Evolutionary conservation across 176 grass and related monocot genomes (phyloP).

Genomic region (Stipa capillata): DNA sequence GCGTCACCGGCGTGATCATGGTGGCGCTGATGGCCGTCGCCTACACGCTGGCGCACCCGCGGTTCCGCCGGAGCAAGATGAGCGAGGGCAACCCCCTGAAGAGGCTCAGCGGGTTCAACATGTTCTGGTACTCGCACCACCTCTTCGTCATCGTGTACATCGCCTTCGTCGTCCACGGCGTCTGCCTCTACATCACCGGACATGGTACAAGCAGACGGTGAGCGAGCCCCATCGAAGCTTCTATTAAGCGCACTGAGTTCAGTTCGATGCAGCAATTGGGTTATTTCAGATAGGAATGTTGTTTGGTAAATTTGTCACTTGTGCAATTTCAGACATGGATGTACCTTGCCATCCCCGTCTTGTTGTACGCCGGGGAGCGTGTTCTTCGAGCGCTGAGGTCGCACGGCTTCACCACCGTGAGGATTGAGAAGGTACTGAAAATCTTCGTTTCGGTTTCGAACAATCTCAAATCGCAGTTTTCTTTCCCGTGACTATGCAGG

Average conservation of each 20-base stretch:
- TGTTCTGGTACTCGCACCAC: constrained; percentile 98
- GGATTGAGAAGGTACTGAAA: constrained; percentile 56
- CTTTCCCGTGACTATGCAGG: no score
- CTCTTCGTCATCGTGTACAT: constrained; percentile 83
- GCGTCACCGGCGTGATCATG: constrained; percentile 67
- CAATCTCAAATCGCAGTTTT: background rate
- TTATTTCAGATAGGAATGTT: background rate
- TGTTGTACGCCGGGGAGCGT: constrained; percentile 70
- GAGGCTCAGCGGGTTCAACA: constrained; percentile 72
- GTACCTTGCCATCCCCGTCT: constrained; percentile 68
- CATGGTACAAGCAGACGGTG: constrained; percentile 81
- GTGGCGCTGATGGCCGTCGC: constrained; percentile 72
- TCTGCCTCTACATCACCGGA: constrained; percentile 79
- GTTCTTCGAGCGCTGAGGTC: constrained; percentile 67
- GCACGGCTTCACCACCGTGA: constrained; percentile 54
- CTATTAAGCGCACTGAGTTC: no score
- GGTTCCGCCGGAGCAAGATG: constrained; percentile 64
- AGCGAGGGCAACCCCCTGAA: constrained; percentile 43
- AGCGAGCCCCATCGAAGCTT: background rate
- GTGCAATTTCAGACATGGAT: constrained; percentile 70
- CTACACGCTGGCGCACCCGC: constrained; percentile 72
- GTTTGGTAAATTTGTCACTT: background rate
- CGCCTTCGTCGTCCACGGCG: constrained; percentile 58
- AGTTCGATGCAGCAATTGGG: background rate
- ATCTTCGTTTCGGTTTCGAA: background rate